Conservation (phyloP, 208 protist genomes). For the Zelonia costaricensis region DNA sequence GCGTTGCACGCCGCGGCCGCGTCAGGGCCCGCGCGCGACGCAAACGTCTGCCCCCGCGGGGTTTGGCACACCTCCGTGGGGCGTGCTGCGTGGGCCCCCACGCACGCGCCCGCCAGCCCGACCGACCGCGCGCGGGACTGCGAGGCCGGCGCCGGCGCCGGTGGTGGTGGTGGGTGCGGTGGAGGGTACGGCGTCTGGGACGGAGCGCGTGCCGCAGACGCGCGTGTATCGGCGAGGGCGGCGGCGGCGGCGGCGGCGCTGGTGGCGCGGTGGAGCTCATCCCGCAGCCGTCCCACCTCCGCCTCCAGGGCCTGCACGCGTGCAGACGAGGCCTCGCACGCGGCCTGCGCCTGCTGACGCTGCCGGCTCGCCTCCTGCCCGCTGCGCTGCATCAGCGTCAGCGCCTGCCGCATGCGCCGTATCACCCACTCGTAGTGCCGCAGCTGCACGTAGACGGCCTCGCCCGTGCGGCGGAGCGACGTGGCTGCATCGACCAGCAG, state of each 20-base stretch:
- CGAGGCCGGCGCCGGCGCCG: neutral
- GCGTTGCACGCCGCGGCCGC: too few relatives aligned
- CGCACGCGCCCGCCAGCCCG: neutral
- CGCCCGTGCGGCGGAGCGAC: constrained; percentile 25
- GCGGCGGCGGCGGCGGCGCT: neutral
- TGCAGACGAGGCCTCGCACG: constrained; percentile 1
- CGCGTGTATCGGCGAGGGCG: neutral
- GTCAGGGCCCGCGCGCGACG: too few relatives aligned
- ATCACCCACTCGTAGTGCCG: constrained; percentile 60
- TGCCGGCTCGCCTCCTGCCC: constrained; percentile 35
- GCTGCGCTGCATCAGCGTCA: constrained; percentile 60
- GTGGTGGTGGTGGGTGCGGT: neutral
- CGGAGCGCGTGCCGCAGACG: neutral
- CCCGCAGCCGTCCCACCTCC: constrained; percentile 16
- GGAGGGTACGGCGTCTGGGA: neutral
- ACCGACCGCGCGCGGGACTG: neutral
- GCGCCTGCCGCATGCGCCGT: constrained; percentile 63
- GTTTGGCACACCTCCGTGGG: neutral
- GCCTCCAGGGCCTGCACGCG: constrained; percentile 12
- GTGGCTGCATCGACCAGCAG: constrained; percentile 44
- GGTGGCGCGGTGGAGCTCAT: constrained; percentile 8
- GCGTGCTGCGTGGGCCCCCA: neutral
- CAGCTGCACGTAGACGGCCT: constrained; percentile 58
- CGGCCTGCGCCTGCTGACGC: constrained; percentile 11
- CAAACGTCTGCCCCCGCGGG: neutral